phyloP scores from a whole-genome alignment of 495 filamentous ascomycete genomes.

The Daldinia vernicosa region DNA sequence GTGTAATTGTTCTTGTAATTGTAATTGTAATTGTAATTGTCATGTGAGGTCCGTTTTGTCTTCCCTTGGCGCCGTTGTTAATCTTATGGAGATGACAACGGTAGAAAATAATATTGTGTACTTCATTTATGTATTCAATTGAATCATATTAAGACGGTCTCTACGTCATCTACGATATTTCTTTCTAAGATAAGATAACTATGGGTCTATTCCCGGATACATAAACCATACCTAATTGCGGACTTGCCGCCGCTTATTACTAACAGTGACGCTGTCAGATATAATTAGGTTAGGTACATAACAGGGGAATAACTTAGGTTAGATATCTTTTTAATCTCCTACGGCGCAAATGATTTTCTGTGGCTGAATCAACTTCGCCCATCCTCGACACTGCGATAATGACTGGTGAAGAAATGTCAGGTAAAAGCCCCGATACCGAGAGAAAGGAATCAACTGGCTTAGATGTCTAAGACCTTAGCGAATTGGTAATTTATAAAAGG shows the following conservation, averaged over 20 bases:
- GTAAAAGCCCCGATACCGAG: not conserved
- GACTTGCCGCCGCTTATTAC: conserved; percentile 6
- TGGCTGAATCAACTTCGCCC: not conserved
- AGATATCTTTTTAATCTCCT: not conserved
- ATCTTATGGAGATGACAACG: conserved; percentile 7
- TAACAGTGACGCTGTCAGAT: conserved; percentile 21
- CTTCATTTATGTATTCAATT: not conserved
- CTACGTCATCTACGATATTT: conserved; percentile 13
- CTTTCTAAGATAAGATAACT: not conserved
- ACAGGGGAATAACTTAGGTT: not conserved
- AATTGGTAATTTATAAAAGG: conserved; percentile 13
- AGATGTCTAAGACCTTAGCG: conserved; percentile 32
- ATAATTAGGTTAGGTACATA: conserved; percentile 7
- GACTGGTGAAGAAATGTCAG: conserved; percentile 10
- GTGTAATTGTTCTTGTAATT: conserved; percentile 12
- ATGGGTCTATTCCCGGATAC: not conserved
- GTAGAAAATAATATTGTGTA: not conserved
- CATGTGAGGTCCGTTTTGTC: conserved; percentile 32
- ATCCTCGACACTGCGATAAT: not conserved
- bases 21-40: not conserved
- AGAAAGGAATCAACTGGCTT: conserved; percentile 6
- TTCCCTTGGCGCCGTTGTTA: conserved; percentile 1
- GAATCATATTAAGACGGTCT: conserved; percentile 4
- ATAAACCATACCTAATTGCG: not conserved
- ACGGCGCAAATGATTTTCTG: not conserved